Percentiles rank a stretch among this genome's conserved stretches.
phyloP scores from a whole-genome alignment of 352 stramenopile species.

The Thalassiosira pacifica region DNA sequence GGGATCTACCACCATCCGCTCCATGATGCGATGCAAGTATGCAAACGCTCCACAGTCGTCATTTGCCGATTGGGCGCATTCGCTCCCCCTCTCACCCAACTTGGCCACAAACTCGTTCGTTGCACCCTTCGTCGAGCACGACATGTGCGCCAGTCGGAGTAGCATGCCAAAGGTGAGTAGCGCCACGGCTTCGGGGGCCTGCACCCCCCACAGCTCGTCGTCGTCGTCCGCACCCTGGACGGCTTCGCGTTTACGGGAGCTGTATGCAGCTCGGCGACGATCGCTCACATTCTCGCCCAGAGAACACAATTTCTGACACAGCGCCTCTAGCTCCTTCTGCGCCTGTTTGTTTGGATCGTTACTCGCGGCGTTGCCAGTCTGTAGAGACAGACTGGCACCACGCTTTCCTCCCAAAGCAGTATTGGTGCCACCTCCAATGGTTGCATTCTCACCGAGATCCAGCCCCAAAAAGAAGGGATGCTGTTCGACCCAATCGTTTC shows the following conservation, averaged over 20 bases:
- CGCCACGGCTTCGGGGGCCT: constrained; percentile 58
- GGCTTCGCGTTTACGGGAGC: not conserved
- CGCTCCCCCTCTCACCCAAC: constrained; percentile 37
- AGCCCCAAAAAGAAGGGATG: constrained; percentile 68
- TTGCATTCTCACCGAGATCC: not conserved
- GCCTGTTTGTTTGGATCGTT: constrained; percentile 11
- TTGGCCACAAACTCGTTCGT: constrained; percentile 22
- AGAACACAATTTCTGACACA: constrained; percentile 34
- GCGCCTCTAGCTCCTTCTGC: constrained; percentile 34
- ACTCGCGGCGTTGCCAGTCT: not conserved
- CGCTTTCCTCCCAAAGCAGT: not conserved
- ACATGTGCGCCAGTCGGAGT: constrained; percentile 47
- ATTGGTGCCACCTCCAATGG: not conserved
- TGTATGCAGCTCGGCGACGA: constrained; percentile 47
- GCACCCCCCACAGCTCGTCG: constrained; percentile 49
- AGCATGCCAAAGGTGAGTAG: constrained; percentile 75
- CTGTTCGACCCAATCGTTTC: constrained; percentile 35
- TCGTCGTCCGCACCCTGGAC: constrained; percentile 24
- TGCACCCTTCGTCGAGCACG: not conserved
- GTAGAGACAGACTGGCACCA: not conserved
- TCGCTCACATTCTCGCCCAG: constrained; percentile 39
- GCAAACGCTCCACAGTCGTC: constrained; percentile 72
- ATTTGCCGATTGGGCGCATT: constrained; percentile 63
- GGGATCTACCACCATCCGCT: constrained; percentile 51
- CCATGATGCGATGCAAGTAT: constrained; percentile 64